A percentile compares a stretch with the other conserved stretches of the same genome.
phyloP scores from a whole-genome alignment of 495 filamentous ascomycete genomes.

The Margaritispora aquatica region DNA sequence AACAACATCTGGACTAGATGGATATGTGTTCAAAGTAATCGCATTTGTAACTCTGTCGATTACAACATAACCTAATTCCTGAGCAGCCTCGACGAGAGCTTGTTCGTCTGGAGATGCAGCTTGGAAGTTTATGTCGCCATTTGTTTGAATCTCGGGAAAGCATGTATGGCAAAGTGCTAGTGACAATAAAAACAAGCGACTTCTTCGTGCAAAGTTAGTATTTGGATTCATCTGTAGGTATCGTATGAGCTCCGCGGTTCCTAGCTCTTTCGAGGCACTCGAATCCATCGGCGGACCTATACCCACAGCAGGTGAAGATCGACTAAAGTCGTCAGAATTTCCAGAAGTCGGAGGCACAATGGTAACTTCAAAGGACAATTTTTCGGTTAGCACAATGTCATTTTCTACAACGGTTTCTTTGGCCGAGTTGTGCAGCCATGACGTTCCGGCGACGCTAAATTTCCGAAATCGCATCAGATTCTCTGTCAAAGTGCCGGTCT shows the following conservation, averaged over 20 bases:
- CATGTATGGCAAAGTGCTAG: slow-evolving; percentile 89
- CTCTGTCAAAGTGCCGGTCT: slow-evolving; percentile 61
- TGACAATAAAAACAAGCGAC: slow-evolving; percentile 69
- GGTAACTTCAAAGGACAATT: too few relatives aligned
- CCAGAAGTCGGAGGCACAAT: too few relatives aligned
- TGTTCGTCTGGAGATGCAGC: slow-evolving; percentile 90
- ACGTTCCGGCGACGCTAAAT: slow-evolving; percentile 72
- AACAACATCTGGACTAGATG: background rate
- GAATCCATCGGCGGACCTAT: too few relatives aligned
- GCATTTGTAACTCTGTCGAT: slow-evolving; percentile 52
- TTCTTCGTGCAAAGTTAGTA: slow-evolving; percentile 69
- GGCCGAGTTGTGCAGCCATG: slow-evolving; percentile 71
- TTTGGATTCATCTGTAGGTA: slow-evolving; percentile 69
- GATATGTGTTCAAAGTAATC: slow-evolving; percentile 33
- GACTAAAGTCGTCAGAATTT: too few relatives aligned
- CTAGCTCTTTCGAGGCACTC: slow-evolving; percentile 4
- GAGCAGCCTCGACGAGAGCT: slow-evolving; percentile 77
- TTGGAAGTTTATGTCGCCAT: slow-evolving; percentile 70
- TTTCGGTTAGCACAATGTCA: too few relatives aligned
- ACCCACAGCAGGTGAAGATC: too few relatives aligned
- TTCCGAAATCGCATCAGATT: slow-evolving; percentile 86
- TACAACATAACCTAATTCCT: slow-evolving; percentile 79
- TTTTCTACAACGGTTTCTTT: slow-evolving; percentile 30
- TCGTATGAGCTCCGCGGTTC: slow-evolving; percentile 56
- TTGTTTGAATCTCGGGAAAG: slow-evolving; percentile 61